A percentile compares a stretch with the other conserved stretches of the same genome.
phyloP scores from a whole-genome alignment of 2,329 filamentous ascomycete genomes.

The Karstenula rhodostoma region DNA sequence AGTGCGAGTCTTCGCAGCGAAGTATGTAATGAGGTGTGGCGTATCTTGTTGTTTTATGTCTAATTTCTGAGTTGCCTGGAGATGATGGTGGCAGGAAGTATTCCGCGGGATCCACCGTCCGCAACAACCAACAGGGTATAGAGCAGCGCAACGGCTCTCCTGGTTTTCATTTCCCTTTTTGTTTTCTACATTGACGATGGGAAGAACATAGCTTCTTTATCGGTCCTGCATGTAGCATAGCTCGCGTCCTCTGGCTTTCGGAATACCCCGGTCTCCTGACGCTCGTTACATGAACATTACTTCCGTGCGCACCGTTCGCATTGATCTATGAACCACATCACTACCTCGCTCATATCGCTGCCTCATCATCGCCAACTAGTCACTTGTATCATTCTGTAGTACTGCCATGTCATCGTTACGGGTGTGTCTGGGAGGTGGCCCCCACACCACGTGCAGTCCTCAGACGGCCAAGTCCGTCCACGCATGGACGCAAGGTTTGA shows the following conservation, averaged over 20 bases:
- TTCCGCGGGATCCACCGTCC: conserved; percentile 39
- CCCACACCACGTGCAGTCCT: conserved; percentile 4
- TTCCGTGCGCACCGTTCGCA: not conserved
- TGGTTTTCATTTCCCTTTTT: conserved; percentile 5
- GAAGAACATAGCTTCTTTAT: conserved; percentile 9
- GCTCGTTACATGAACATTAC: conserved; percentile 10
- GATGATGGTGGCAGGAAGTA: conserved; percentile 43
- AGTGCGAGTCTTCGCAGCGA: conserved; percentile 8
- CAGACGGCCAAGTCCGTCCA: not conserved
- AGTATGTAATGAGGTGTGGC: conserved; percentile 26
- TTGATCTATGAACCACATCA: not conserved
- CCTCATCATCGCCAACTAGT: not conserved
- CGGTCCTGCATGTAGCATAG: conserved; percentile 11
- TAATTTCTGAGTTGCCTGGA: conserved; percentile 20
- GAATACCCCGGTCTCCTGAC: conserved; percentile 12
- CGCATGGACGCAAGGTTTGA: not conserved
- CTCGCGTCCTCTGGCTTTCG: conserved; percentile 7
- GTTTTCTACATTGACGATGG: not conserved
- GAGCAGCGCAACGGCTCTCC: not conserved
- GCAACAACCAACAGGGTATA: conserved; percentile 14
- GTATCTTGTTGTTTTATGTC: conserved; percentile 16
- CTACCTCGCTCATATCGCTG: not conserved
- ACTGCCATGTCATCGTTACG: conserved; percentile 3
- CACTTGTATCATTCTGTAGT: not conserved
- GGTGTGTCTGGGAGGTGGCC: not conserved